phyloP scores from a whole-genome alignment of 2,329 filamentous ascomycete species.

The Arthrobotrys musiformis region DNA sequence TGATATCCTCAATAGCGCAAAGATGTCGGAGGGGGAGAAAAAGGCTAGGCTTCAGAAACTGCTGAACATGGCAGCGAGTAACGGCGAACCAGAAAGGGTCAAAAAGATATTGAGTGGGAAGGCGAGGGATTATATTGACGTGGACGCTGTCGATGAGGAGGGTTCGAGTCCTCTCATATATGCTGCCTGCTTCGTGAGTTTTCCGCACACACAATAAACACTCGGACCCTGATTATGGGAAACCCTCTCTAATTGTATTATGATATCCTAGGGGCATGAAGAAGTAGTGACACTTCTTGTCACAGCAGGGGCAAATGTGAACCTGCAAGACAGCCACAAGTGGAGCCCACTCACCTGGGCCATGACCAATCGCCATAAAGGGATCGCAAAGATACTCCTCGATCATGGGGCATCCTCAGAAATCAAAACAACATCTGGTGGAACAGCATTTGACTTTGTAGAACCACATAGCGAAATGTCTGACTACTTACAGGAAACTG shows the following conservation, averaged over 20 bases:
- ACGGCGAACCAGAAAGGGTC: slow-evolving; percentile 87
- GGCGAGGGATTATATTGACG: slow-evolving; percentile 79
- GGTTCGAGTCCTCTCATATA: slow-evolving; percentile 97
- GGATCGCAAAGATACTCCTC: slow-evolving; percentile 89
- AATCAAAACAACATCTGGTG: slow-evolving; percentile 90
- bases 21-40: slow-evolving; percentile 80
- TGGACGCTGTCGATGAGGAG: slow-evolving; percentile 90
- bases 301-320: slow-evolving; percentile 85
- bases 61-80: slow-evolving; percentile 94
- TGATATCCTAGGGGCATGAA: slow-evolving; percentile 76
- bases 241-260: slow-evolving; percentile 19
- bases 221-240: not conserved
- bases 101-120: slow-evolving; percentile 78
- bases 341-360: slow-evolving; percentile 99
- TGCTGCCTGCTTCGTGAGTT: slow-evolving; percentile 90
- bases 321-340: slow-evolving; percentile 93
- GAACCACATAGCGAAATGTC: slow-evolving; percentile 96
- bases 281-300: slow-evolving; percentile 85
- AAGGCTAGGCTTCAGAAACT: slow-evolving; percentile 82
- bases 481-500: slow-evolving; percentile 92
- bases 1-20: slow-evolving; percentile 78
- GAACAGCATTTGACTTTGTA: slow-evolving; percentile 95
- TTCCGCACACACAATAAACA: not conserved
- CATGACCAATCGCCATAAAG: slow-evolving; percentile 97
- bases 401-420: slow-evolving; percentile 96